phyloP scores from a whole-genome alignment of 1,139 yeast genomes.

The Taphrina sp. region DNA sequence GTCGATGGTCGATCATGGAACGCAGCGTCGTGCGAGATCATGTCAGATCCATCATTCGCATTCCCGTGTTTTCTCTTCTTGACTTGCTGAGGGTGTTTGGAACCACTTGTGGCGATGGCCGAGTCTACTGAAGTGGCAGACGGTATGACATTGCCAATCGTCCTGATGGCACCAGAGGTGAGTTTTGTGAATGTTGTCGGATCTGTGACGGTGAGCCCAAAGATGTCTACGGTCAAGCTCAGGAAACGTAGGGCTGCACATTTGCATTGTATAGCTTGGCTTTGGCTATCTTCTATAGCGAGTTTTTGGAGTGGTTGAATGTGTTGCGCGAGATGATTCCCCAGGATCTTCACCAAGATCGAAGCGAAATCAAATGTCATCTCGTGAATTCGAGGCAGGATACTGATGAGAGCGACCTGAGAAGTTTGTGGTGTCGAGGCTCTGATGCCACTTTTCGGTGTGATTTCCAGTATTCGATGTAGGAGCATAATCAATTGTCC shows the following conservation, averaged over 20 bases:
- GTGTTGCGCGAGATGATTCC: conserved; percentile 5
- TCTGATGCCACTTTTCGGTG: conserved; percentile 8
- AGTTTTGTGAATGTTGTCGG: not conserved
- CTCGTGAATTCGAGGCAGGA: conserved; percentile 10
- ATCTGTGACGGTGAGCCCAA: conserved; percentile 3
- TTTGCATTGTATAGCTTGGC: not conserved
- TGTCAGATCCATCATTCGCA: conserved; percentile 20
- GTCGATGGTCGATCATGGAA: conserved; percentile 13
- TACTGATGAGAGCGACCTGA: conserved; percentile 19
- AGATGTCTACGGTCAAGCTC: not conserved
- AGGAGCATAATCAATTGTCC: conserved; percentile 8
- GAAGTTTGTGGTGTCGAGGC: conserved; percentile 20
- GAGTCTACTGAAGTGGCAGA: conserved; percentile 1
- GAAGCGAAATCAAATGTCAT: not conserved
- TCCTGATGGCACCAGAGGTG: not conserved
- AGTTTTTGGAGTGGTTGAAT: not conserved
- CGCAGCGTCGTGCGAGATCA: conserved; percentile 14
- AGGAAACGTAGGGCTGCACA: not conserved
- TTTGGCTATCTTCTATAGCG: conserved; percentile 2
- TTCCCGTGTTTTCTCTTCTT: conserved; percentile 24
- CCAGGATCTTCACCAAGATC: conserved; percentile 1
- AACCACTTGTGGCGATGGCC: not conserved
- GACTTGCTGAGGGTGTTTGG: conserved; percentile 3
- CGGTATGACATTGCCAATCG: conserved; percentile 1
- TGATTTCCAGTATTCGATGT: conserved; percentile 10